These are phyloP conservation scores for Sanghuangporus sanghuang DNA, from an alignment of 1,284 basidiomycete genomes.

Conservation along the genomic window DNA sequence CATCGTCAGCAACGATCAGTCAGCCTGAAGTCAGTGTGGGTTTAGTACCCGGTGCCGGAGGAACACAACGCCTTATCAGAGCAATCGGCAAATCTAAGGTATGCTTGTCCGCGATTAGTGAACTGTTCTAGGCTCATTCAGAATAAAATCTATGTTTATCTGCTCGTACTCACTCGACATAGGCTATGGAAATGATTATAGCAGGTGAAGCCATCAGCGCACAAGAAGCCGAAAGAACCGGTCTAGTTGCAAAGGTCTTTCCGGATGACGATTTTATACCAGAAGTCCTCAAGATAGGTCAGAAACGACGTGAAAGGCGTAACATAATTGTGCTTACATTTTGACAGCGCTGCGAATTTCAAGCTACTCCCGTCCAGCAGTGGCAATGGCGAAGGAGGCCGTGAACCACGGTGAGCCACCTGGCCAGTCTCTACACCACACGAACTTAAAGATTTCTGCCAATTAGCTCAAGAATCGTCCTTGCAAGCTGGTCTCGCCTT, in stretches of 20 bases:
- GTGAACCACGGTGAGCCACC: slow-evolving; percentile 51
- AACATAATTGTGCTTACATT: background rate
- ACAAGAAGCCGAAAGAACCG: slow-evolving; percentile 42
- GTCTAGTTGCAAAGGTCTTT: slow-evolving; percentile 29
- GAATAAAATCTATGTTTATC: too few species aligned
- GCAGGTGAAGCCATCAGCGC: slow-evolving; percentile 53
- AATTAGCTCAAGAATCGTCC: slow-evolving; percentile 51
- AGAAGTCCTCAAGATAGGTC: slow-evolving; percentile 25
- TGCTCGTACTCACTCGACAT: background rate
- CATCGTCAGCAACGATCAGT: slow-evolving; percentile 52
- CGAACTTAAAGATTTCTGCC: background rate
- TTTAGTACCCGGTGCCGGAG: slow-evolving; percentile 61
- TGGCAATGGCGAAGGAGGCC: slow-evolving; percentile 52
- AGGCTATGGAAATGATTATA: slow-evolving; percentile 67
- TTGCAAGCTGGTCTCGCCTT: slow-evolving; percentile 53
- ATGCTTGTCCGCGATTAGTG: background rate
- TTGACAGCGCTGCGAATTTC: slow-evolving; percentile 26
- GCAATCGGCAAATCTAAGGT: slow-evolving; percentile 60
- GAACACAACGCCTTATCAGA: slow-evolving; percentile 52
- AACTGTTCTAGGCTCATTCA: too few species aligned
- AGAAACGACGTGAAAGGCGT: background rate
- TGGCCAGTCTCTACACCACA: background rate
- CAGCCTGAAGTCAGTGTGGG: slow-evolving; percentile 71
- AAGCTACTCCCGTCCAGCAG: slow-evolving; percentile 27
- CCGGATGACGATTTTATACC: slow-evolving; percentile 24